Conservation (phyloP, 345 rosid genomes). For the Citrus trifoliata region DNA sequence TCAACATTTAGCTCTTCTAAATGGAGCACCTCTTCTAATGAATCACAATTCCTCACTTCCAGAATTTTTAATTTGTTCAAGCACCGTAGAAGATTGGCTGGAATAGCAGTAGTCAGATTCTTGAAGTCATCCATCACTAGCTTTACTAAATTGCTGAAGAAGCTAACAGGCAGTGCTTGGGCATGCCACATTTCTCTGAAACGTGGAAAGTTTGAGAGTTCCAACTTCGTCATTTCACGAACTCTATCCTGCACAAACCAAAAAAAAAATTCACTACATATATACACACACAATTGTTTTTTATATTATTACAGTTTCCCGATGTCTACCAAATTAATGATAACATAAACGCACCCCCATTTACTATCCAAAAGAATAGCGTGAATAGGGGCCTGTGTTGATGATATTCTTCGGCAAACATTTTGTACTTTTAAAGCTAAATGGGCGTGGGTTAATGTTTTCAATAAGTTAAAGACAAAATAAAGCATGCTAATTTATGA, state of each 20-base stretch:
- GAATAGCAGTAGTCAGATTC: not conserved
- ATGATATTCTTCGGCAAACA: too few relatives aligned
- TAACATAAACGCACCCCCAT: too few relatives aligned
- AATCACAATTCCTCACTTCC: conserved; percentile 1
- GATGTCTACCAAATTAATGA: too few relatives aligned
- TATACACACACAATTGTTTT: too few relatives aligned
- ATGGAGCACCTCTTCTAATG: conserved; percentile 14
- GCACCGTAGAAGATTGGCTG: not conserved
- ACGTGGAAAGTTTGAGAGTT: not conserved
- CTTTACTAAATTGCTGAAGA: conserved; percentile 1
- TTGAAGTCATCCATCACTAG: not conserved
- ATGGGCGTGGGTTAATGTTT: too few relatives aligned
- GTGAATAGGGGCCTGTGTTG: too few relatives aligned
- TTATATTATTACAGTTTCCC: too few relatives aligned
- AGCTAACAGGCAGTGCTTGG: not conserved
- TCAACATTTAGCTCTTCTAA: not conserved
- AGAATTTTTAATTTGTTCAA: not conserved
- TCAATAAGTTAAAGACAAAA: too few relatives aligned
- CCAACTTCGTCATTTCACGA: not conserved
- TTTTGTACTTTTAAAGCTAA: too few relatives aligned
- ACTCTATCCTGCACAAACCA: not conserved
- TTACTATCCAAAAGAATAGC: too few relatives aligned
- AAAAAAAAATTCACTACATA: too few relatives aligned
- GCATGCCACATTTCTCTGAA: conserved; percentile 15
- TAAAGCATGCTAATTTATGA: too few relatives aligned